phyloP scores from a whole-genome alignment of 768 basidiomycete species.

The Coprinopsis sp. region DNA sequence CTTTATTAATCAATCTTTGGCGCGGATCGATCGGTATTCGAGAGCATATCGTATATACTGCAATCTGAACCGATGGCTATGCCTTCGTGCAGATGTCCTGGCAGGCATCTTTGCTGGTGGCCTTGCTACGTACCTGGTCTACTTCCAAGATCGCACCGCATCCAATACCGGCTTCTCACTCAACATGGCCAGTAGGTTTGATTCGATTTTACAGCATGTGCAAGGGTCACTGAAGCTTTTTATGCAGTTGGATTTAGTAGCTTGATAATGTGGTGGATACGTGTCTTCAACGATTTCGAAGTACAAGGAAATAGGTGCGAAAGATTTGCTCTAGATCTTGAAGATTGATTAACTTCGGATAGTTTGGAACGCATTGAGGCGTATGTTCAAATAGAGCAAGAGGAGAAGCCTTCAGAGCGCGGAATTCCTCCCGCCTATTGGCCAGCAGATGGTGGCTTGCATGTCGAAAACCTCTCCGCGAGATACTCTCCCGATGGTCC shows the following conservation, averaged over 20 bases:
- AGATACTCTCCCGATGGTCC: slow-evolving; percentile 50
- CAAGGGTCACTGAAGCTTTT: neutral
- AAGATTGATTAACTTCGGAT: neutral
- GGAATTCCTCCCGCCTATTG: slow-evolving; percentile 60
- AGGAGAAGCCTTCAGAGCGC: slow-evolving; percentile 33
- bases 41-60: slow-evolving; percentile 43
- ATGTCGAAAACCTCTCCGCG: slow-evolving; percentile 51
- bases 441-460: slow-evolving; percentile 55
- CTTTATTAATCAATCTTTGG: slow-evolving; percentile 39
- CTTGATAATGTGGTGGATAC: slow-evolving; percentile 49
- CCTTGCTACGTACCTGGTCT: slow-evolving; percentile 50
- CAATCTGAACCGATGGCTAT: slow-evolving; percentile 43
- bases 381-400: slow-evolving; percentile 57
- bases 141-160: slow-evolving; percentile 35
- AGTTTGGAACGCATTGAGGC: slow-evolving; percentile 67
- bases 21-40: slow-evolving; percentile 50
- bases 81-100: slow-evolving; percentile 50
- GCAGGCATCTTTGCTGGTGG: slow-evolving; percentile 48
- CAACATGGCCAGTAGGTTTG: slow-evolving; percentile 42
- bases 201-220: neutral
- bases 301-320: slow-evolving; percentile 26
- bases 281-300: slow-evolving; percentile 39
- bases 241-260: slow-evolving; percentile 45
- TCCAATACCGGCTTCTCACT: slow-evolving; percentile 47
- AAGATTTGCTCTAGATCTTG: neutral